Percentiles rank a stretch among this genome's conserved stretches.
phyloP scores from a whole-genome alignment of 2,329 filamentous ascomycete species.

The Endoconidiophora polonica region DNA sequence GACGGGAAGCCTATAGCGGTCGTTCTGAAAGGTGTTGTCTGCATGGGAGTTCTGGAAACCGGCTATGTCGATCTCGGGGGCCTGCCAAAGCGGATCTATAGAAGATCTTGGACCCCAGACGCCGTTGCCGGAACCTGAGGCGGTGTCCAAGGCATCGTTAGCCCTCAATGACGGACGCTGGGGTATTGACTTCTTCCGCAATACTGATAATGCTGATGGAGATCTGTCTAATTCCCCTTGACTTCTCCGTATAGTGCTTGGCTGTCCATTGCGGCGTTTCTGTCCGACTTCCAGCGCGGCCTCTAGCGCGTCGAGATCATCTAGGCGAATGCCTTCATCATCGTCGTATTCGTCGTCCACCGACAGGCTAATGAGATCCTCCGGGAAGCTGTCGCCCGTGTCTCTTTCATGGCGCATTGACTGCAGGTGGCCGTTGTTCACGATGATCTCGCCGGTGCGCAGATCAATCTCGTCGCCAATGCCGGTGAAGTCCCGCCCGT shows the following conservation, averaged over 20 bases:
- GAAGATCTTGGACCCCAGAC: conserved; percentile 4
- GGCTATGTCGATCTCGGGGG: conserved; percentile 12
- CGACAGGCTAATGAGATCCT: conserved; percentile 13
- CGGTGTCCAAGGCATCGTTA: neutral
- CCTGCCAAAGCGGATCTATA: conserved; percentile 12
- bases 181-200: neutral
- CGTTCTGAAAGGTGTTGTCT: conserved; percentile 11
- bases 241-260: too few species aligned
- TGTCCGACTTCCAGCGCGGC: neutral
- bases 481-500: conserved; percentile 64
- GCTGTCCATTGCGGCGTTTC: neutral
- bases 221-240: neutral
- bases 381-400: conserved; percentile 20
- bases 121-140: neutral
- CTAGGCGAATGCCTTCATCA: conserved; percentile 21
- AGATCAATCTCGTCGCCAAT: conserved; percentile 84
- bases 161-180: neutral
- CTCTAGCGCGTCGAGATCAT: conserved; percentile 16
- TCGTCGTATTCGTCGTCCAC: conserved; percentile 18
- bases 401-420: conserved; percentile 40
- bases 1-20: conserved; percentile 21
- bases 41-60: conserved; percentile 13
- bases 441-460: conserved; percentile 61
- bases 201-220: neutral
- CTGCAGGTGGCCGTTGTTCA: conserved; percentile 75